Evolutionary conservation across 305 asterid species (phyloP), one percentile per base, ranked within the genome.

Genomic region (Nicotiana rustica): DNA sequence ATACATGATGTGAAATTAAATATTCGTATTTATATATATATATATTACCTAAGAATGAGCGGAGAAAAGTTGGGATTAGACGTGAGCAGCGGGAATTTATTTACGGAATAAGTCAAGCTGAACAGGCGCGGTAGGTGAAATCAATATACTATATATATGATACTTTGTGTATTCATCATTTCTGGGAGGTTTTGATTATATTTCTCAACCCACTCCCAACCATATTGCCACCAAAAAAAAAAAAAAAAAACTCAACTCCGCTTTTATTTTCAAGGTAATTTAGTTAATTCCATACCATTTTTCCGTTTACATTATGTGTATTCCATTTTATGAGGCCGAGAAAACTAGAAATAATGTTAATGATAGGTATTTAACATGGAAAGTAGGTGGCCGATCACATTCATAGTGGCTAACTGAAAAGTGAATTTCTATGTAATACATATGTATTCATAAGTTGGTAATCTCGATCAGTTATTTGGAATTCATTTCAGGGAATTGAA

Each of bases 191-290:
- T 38, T 3, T 73, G 25, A 49, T 49, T 36, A 19, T 5, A 18
- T 38, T 17, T 21, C 62, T 62, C 62, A 62, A 79, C 71, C 69
- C 75, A 75, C 65, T 52, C 60, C 18, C 44, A 79, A 62, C 82
- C 82, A 79, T 41, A 79, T n/a, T 17, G 4, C 31, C 21, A 79
- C 41, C 82, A 38, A 78, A 25, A 4, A 21, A 0, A 38, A 19
- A 36, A 5, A 15, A 36, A 4, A 62, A 79, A 79, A 79, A 3
- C 61, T 79, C 47, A 25, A 75, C 64, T 25, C 9, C 82, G 29
- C 41, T 77, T 57, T 61, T 8, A 15, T 17, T 21, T 65, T 60
- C 5, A 44, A 70, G 67, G 57, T 62, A 79, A 66, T 19, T 77
- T 6, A 38, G 9, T 38, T 38, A 38, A 38, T 8, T 78, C 10